phyloP scores from a whole-genome alignment of 2,329 filamentous ascomycete species.

The Aspergillus niger region DNA sequence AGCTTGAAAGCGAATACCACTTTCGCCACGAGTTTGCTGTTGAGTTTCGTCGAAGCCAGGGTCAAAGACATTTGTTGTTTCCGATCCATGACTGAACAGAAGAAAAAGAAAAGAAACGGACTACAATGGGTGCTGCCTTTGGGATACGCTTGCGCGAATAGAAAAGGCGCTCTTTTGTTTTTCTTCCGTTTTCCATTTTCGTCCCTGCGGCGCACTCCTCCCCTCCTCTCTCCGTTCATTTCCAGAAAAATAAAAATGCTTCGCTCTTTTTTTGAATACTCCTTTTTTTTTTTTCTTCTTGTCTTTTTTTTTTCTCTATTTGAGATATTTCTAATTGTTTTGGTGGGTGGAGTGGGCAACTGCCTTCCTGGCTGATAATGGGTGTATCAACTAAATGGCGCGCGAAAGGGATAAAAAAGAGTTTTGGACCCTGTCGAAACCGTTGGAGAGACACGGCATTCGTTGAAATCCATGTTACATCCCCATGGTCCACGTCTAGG shows the following conservation, averaged over 20 bases:
- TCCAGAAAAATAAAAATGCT: slow-evolving; percentile 6
- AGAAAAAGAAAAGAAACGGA: slow-evolving; percentile 8
- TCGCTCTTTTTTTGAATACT: background rate
- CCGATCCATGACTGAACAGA: slow-evolving; percentile 1
- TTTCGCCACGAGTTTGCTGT: slow-evolving; percentile 34
- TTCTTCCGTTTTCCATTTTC: slow-evolving; percentile 6
- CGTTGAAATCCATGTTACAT: slow-evolving; percentile 34
- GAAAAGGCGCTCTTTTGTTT: slow-evolving; percentile 9
- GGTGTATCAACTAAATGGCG: slow-evolving; percentile 27
- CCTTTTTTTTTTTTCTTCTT: background rate
- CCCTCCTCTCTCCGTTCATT: background rate
- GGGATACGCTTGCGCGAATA: background rate
- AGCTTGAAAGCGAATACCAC: slow-evolving; percentile 26
- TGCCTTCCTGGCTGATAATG: slow-evolving; percentile 23
- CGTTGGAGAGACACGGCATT: slow-evolving; percentile 30
- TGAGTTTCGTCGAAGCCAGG: slow-evolving; percentile 32
- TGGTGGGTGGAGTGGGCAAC: slow-evolving; percentile 11
- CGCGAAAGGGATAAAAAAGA: slow-evolving; percentile 10
- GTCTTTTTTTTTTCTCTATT: no score
- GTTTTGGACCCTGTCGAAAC: slow-evolving; percentile 22
- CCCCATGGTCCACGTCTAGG: slow-evolving; percentile 24
- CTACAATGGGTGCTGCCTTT: slow-evolving; percentile 4
- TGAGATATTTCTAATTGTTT: no score
- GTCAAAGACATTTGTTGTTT: slow-evolving; percentile 26
- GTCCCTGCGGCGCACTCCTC: background rate